Percentiles rank a stretch among this genome's conserved stretches.
phyloP scores from a whole-genome alignment of 2,329 filamentous ascomycete genomes.

The Tolypocladium pustulatum region DNA sequence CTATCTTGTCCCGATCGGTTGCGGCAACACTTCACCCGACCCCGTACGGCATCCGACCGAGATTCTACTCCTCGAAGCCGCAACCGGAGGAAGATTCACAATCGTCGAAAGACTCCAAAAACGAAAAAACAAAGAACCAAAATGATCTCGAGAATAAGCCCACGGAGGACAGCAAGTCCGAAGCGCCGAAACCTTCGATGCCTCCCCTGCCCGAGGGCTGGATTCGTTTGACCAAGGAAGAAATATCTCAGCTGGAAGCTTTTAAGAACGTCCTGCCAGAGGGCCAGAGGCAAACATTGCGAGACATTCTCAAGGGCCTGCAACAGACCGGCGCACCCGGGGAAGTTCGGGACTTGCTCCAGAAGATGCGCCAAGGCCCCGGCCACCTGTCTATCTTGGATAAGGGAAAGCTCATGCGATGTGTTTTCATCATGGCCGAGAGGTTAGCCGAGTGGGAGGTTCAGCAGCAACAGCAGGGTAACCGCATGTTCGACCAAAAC shows the following conservation, averaged over 20 bases:
- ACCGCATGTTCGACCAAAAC: constrained; percentile 12
- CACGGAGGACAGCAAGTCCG: constrained; percentile 9
- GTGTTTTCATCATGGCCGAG: constrained; percentile 25
- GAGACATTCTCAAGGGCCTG: constrained; percentile 50
- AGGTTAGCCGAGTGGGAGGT: constrained; percentile 20
- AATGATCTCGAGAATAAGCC: constrained; percentile 9
- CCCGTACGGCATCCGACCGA: constrained; percentile 23
- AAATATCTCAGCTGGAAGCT: constrained; percentile 43
- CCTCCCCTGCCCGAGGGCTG: constrained; percentile 33
- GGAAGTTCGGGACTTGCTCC: constrained; percentile 51
- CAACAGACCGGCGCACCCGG: constrained; percentile 58
- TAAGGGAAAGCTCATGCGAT: constrained; percentile 25
- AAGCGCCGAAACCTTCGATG: constrained; percentile 13
- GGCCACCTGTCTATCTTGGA: constrained; percentile 37
- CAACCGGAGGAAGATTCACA: constrained; percentile 25
- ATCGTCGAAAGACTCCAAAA: constrained; percentile 11
- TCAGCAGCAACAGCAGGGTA: constrained; percentile 8
- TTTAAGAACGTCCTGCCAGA: constrained; percentile 53
- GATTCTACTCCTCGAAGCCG: constrained; percentile 27
- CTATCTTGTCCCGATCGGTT: constrained; percentile 18
- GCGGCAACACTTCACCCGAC: constrained; percentile 22
- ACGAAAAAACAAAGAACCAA: constrained; percentile 6
- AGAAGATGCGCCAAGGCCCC: constrained; percentile 42
- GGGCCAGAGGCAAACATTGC: constrained; percentile 48
- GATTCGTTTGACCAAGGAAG: constrained; percentile 33